Percentiles rank a stretch among this genome's conserved stretches.
Conservation (phyloP, 1,284 basidiomycete genomes). For the Ustilago trichophora region DNA sequence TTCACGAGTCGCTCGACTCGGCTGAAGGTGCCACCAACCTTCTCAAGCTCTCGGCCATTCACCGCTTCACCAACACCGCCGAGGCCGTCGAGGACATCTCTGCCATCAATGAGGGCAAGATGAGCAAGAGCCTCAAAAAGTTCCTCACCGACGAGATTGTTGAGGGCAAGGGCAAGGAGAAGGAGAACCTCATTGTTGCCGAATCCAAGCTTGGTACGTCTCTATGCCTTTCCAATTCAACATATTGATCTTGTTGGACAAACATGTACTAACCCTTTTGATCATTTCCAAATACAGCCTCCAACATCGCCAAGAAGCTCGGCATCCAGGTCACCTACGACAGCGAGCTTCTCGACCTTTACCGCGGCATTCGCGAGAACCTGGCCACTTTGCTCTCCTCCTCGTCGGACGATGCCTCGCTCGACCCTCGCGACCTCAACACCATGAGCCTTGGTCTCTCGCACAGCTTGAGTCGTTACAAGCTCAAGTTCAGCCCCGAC, state of each 20-base stretch:
- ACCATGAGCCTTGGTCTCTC: constrained; percentile 98
- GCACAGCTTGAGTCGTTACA: constrained; percentile 96
- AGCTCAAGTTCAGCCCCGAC: constrained; percentile 98
- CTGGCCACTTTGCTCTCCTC: constrained; percentile 77
- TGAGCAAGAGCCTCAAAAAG: constrained; percentile 90
- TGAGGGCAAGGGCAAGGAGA: constrained; percentile 81
- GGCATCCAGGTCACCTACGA: constrained; percentile 84
- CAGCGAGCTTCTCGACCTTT: constrained; percentile 79
- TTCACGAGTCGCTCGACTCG: constrained; percentile 91
- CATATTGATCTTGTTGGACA: not conserved
- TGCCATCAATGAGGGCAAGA: constrained; percentile 87
- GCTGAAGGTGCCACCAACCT: constrained; percentile 87
- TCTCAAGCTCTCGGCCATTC: constrained; percentile 86
- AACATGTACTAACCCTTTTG: not conserved
- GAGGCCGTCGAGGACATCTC: constrained; percentile 99
- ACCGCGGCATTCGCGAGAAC: constrained; percentile 93
- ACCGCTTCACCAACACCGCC: constrained; percentile 95
- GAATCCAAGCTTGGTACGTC: constrained; percentile 87
- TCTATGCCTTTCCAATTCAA: not conserved
- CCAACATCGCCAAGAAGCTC: constrained; percentile 89
- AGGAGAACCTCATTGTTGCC: constrained; percentile 83
- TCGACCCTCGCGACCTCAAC: constrained; percentile 83
- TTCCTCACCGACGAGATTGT: constrained; percentile 89
- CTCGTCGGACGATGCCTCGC: constrained; percentile 59
- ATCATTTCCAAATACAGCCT: constrained; percentile 18